Conservation (phyloP, 2,329 filamentous ascomycete species). For the Cercospora beticola region DNA sequence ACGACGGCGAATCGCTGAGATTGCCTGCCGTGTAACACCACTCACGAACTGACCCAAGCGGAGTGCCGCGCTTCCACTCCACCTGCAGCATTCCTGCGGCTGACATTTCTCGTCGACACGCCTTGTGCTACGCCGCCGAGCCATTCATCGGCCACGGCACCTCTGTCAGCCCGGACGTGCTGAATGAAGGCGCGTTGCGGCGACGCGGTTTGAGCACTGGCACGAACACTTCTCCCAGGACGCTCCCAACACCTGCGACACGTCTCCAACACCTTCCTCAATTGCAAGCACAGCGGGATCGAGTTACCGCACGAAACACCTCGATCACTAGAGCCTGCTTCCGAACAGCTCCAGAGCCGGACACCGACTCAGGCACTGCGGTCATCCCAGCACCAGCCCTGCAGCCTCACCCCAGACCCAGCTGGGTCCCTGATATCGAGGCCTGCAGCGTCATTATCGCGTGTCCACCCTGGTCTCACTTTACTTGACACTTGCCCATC, state of each 20-base stretch:
- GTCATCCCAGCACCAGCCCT: conserved; percentile 17
- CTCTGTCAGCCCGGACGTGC: neutral
- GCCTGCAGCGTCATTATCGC: conserved; percentile 28
- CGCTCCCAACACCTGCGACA: neutral
- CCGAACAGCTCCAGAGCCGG: neutral
- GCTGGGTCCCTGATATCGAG: conserved; percentile 22
- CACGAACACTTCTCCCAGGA: neutral
- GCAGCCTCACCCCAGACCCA: conserved; percentile 11
- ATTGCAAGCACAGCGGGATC: neutral
- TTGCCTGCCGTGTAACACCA: no score
- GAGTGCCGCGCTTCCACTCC: no score
- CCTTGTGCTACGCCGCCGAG: neutral
- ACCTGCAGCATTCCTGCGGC: neutral
- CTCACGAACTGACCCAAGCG: no score
- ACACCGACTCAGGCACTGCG: conserved; percentile 5
- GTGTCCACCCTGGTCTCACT: conserved; percentile 10
- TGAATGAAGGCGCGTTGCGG: neutral
- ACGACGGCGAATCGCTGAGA: no score
- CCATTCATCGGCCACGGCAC: neutral
- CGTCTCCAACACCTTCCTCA: neutral
- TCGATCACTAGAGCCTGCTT: conserved; percentile 5
- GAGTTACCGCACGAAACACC: neutral
- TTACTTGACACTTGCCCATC: neutral
- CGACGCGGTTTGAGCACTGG: neutral
- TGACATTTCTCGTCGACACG: neutral